Base-by-base conservation (phyloP, 2,329 filamentous ascomycete species). In the Colletotrichum salicis region DNA sequence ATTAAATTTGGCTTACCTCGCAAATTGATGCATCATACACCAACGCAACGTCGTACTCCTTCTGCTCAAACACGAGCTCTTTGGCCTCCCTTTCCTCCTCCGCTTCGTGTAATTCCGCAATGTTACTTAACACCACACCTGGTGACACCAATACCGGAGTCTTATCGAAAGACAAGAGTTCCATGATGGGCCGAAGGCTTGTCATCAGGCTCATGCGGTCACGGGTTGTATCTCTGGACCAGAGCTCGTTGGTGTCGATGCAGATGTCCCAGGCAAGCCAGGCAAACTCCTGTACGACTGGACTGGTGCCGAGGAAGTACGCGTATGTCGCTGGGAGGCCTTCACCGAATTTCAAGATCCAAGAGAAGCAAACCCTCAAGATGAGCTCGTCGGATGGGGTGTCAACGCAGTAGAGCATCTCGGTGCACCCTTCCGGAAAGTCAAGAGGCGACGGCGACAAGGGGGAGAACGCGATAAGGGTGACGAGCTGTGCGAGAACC, bases 401-500 rank as follows among this genome's bases (percentile, higher is more conserved):
- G 54, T 41, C 52, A 5, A n/a, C 13, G 3, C 37, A 6, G 12
- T 27, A 19, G 22, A 55, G 7, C 51, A 55, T 13, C 7, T 15
- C 15, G 2, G 0, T 10, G 33, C 51, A 58, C 33, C 41, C 33
- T 5, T 8, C 33, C 7, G 62, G 62, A 1, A 58, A 29, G 8
- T 12, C 31, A 4, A 27, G 13, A 5, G 31, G 10, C 13, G 10
- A 69, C 3, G 27, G n/a, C 8, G 31, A 69, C 3, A 22, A 22
- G 11, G 35, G 55, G 15, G 45, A 37, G 59, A 75, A 77, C 4
- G 35, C 54, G 19, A 78, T 33, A 27, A 77, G 22, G 52, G 68
- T 74, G 12, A 66, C 55, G 22, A 79, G 4, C 2, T 75, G 60
- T 19, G 58, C 54, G 10, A 76, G 13, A 29, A 77, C 72, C 5